Percentiles rank a stretch among this genome's conserved stretches.
Conservation (phyloP, 257 asterid genomes). For the Solanum arcanum region DNA sequence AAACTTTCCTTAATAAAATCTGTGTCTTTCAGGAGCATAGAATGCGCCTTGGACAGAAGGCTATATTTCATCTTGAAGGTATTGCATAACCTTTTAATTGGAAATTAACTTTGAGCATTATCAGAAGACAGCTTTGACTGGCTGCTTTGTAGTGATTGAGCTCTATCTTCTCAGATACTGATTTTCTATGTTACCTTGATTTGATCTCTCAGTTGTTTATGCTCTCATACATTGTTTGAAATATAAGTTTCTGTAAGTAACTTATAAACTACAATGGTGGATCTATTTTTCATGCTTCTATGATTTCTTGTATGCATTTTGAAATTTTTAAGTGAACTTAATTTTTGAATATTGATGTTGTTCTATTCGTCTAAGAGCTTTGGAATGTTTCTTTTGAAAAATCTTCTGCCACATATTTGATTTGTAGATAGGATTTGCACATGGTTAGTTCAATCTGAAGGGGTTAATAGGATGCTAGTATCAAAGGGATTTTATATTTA, state of each 20-base stretch:
- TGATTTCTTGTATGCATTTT: too few species aligned
- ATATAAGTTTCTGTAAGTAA: not conserved
- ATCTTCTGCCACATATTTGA: not conserved
- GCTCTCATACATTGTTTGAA: not conserved
- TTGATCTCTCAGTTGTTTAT: not conserved
- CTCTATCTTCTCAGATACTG: not conserved
- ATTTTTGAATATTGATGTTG: not conserved
- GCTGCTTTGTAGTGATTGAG: not conserved
- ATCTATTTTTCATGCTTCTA: too few species aligned
- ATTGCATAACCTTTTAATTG: constrained; percentile 1
- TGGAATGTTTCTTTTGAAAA: not conserved
- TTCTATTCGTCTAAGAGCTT: not conserved
- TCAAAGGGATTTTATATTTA: not conserved
- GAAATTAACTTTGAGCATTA: not conserved
- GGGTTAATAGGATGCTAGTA: not conserved
- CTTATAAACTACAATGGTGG: not conserved
- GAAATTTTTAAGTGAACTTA: not conserved
- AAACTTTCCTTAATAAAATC: not conserved
- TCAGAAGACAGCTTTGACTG: not conserved
- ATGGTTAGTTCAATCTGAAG: not conserved
- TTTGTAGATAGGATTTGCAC: not conserved
- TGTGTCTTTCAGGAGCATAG: constrained; percentile 66
- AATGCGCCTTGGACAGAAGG: constrained; percentile 91
- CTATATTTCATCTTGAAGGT: constrained; percentile 99
- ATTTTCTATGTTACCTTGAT: not conserved